Base-by-base conservation (phyloP, 192 early-diverging fungal genomes). In the Paraglomus brasilianum region DNA sequence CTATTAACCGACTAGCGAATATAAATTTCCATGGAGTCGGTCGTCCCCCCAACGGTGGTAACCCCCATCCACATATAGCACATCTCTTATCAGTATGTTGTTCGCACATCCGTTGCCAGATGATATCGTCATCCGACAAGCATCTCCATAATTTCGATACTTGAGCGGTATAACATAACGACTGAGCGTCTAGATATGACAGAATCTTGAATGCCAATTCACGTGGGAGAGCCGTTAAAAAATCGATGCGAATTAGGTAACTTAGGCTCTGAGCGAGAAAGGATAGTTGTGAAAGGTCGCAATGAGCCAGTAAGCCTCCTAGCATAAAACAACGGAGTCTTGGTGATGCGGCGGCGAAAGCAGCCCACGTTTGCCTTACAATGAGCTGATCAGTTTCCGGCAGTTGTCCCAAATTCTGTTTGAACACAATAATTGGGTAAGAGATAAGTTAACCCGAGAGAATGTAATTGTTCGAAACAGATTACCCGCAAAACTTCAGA, bases 1-100 rank as follows among this genome's bases (percentile, higher is more conserved):
- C 89, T 10, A 91, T 82, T 41, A 93, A 80, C 13, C 97, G 89
- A 73, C 97, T 95, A 6, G 93, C 87, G 76, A 95, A 99, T 36
- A 99, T 89, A 51, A 88, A 87, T 79, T 99, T 99, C 95, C 95
- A 99, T 2, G 90, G 89, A 10, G 70, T 43, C 22, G 30, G 30
- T 30, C 30, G 30, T 48, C 78, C 84, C 60, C 91, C 86, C 30
- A 95, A 77, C 69, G 94, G 71, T n/a, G 96, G 96, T 42, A 98
- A 69, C 1, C 97, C 95, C 95, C 95, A 99, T 1, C 97, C 97
- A 77, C 97, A 99, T 65, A 90, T 96, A 71, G 82, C 83, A 72
- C 97, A 99, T 66, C 93, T 92, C 63, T 91, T 91, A 76, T 95
- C 94, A 60, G 97, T 99, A 73, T 99, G 97, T 79, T 98, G 95